These are phyloP conservation scores for Wickerhamiella kurtzmanii DNA, from an alignment of 805 yeast species.

Conservation along the genomic window DNA sequence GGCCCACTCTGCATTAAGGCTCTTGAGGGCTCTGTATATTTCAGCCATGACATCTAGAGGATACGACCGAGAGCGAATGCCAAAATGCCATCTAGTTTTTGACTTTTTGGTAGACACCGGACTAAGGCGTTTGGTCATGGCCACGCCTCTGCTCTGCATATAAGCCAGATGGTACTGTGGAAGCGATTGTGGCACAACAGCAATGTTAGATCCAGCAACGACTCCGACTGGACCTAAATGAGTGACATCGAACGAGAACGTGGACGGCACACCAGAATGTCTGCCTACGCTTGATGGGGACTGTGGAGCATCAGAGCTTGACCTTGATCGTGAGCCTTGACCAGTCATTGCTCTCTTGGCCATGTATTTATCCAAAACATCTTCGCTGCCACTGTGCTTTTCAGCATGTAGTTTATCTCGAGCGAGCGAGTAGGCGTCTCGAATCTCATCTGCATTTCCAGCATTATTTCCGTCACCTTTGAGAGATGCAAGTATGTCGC, in stretches of 20 bases:
- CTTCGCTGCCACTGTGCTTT: slow-evolving; percentile 30
- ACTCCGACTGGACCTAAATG: slow-evolving; percentile 24
- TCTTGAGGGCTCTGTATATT: slow-evolving; percentile 83
- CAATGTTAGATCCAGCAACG: slow-evolving; percentile 51
- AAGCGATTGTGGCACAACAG: slow-evolving; percentile 82
- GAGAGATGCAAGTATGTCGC: slow-evolving; percentile 60
- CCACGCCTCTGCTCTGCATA: slow-evolving; percentile 51
- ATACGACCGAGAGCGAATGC: slow-evolving; percentile 88
- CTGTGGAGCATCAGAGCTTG: background rate
- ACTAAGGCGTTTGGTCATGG: slow-evolving; percentile 31
- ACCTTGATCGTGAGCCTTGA: background rate
- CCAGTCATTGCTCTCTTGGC: slow-evolving; percentile 1
- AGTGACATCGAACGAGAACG: slow-evolving; percentile 28
- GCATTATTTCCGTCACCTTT: slow-evolving; percentile 24
- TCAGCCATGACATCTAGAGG: slow-evolving; percentile 99
- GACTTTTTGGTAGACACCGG: slow-evolving; percentile 60
- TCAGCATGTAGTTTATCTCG: slow-evolving; percentile 63
- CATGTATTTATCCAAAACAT: slow-evolving; percentile 18
- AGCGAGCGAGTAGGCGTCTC: slow-evolving; percentile 75
- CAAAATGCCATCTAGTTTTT: slow-evolving; percentile 97
- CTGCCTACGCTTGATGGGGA: slow-evolving; percentile 13
- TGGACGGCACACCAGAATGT: slow-evolving; percentile 24
- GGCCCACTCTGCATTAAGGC: slow-evolving; percentile 95
- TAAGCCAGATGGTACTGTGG: slow-evolving; percentile 91
- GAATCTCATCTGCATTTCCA: slow-evolving; percentile 46